Evolutionary conservation across 257 asterid species (phyloP), one percentile per base, ranked within the genome.

Genomic region (Gynochthodes officinalis): DNA sequence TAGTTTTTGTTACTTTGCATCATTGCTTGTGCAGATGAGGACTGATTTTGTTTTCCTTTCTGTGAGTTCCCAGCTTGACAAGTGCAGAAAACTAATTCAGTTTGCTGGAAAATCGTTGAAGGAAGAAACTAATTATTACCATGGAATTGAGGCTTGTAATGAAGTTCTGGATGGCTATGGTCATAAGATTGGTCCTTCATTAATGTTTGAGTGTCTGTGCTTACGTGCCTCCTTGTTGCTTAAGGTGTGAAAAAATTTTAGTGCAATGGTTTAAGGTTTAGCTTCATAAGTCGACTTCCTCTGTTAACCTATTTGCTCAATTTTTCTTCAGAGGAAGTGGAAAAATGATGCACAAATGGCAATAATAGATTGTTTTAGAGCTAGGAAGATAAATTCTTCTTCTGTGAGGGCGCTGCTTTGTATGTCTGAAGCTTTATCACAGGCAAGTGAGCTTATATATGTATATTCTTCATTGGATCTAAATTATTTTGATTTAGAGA

Each of bases 111-210:
- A 86, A 62, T 83, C 91, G 1, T 76, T 89, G 72, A 80, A 85
- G 75, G 94, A 87, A 73, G 96, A 79, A 76, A 76, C 84, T 32
- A 84, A 81, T 64, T 83, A 64, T 85, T 86, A 88, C 72, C 69
- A 89, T 72, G 99, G 93, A 79, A 90, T 95, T 76, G 97, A 90
- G 77, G 96, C 94, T 78, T 95, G 98, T 80, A 85, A 90, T 80
- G 98, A 95, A 80, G 94, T 92, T 83, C 74, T 95, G 86, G 91
- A 89, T 73, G 85, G 86, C 78, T 87, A 72, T 80, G 92, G 89
- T 65, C 84, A 73, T 82, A 92, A 88, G 75, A 84, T 92, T 66
- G 97, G 89, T 19, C 77, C 86, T 48, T 77, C 82, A 74, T 78
- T 92, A 75, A 67, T 85, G 86, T 88, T 80, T 9, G 96, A 92